Conservation (phyloP, 192 early-diverging fungal species). For the Allomyces macrogynus region DNA sequence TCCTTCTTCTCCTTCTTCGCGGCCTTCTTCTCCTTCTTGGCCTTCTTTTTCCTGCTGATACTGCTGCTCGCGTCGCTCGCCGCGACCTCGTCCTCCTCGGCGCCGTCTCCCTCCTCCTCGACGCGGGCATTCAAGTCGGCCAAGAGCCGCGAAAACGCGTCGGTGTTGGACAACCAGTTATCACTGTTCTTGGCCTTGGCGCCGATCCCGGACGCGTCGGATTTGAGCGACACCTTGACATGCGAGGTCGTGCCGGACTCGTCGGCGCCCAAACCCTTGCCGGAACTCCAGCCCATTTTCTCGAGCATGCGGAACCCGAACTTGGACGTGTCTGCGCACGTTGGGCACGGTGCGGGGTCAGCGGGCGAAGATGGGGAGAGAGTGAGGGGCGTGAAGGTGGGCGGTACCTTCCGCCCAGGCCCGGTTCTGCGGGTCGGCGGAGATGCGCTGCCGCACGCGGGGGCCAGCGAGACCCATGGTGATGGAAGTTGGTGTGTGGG, state of each 20-base stretch:
- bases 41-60: conserved; percentile 14
- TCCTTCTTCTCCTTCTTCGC: conserved; percentile 8
- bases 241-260: conserved; percentile 67
- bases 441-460: conserved; percentile 53
- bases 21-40: conserved; percentile 10
- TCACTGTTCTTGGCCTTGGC: conserved; percentile 66
- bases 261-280: conserved; percentile 76
- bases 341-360: background rate
- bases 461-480: conserved; percentile 52
- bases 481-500: too few relatives aligned
- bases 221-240: conserved; percentile 69
- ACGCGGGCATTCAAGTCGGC: conserved; percentile 49
- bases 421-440: conserved; percentile 78
- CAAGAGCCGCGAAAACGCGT: conserved; percentile 63
- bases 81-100: conserved; percentile 2
- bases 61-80: conserved; percentile 2
- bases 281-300: conserved; percentile 91
- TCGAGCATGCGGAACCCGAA: conserved; percentile 78
- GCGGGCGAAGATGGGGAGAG: background rate
- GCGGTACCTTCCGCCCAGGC: conserved; percentile 59
- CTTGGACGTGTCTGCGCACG: conserved; percentile 40
- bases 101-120: conserved; percentile 7
- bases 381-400: background rate
- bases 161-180: conserved; percentile 89
- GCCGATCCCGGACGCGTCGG: conserved; percentile 74